Evolutionary conservation across 2,329 filamentous ascomycete genomes (phyloP), one percentile per base, ranked within the genome.

Genomic region (Teratosphaeria epicoccoides): DNA sequence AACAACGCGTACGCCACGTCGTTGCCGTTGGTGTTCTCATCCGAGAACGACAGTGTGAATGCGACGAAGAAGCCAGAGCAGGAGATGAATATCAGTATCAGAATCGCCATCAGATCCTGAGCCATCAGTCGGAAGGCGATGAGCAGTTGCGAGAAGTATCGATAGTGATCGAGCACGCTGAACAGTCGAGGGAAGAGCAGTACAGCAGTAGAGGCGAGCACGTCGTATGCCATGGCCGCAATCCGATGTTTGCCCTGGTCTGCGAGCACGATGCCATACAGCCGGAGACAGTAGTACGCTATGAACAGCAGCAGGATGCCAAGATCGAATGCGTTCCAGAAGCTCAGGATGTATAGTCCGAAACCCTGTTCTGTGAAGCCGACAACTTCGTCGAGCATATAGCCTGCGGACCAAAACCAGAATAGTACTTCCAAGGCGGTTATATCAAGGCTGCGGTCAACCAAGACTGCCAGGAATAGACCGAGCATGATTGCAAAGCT

Each of bases 291-390:
- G 67, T 95, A 95, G 73, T 96, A 96, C 51, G 87, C 79, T 61
- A 94, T 82, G 60, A 96, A 81, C 55, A 96, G 74, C 23, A 95
- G 72, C 49, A 96, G 72, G 49, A 96, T 96, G 7, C 90, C 90
- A 33, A 96, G 74, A 65, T 96, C 91, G 68, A 96, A 95, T 33
- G 90, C 82, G 68, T 96, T 96, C 91, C 91, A 96, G 68, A 96
- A 93, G 67, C 88, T 95, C 83, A 96, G 91, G 63, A 96, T 88
- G 70, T 96, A 97, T 25, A 97, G 79, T 33, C 89, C 90, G 67
- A 96, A 96, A 2, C 91, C 91, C 70, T 96, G 89, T 68, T 97
- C 91, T 59, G 90, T 95, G 75, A 96, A 96, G 10, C 90, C 90
- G 17, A 96, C 89, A 22, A 97, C 79, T 70, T 96, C 91, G 63